Conservation (phyloP, 805 yeast species). For the Zygoascus ofunaensis region DNA sequence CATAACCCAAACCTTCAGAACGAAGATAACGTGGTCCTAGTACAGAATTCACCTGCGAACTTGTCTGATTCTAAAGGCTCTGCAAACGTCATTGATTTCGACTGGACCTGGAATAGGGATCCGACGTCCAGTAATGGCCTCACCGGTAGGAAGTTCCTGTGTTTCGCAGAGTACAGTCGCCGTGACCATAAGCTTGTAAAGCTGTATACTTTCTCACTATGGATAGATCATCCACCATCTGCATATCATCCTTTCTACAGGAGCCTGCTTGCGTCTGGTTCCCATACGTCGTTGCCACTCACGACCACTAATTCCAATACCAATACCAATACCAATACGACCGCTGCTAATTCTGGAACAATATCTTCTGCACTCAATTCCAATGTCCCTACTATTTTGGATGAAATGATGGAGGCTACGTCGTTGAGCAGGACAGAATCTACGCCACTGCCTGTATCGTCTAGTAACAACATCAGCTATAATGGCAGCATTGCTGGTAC, state of each 20-base stretch:
- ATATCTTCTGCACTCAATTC: no score
- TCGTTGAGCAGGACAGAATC: no score
- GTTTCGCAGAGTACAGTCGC: slow-evolving; percentile 34
- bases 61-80: slow-evolving; percentile 27
- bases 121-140: slow-evolving; percentile 6
- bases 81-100: slow-evolving; percentile 20
- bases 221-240: slow-evolving; percentile 22
- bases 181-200: slow-evolving; percentile 25
- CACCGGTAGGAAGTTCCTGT: slow-evolving; percentile 23
- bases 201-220: slow-evolving; percentile 27
- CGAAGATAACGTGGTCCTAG: slow-evolving; percentile 28
- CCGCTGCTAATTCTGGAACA: no score
- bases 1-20: slow-evolving; percentile 32
- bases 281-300: no score
- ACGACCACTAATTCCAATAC: no score
- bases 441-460: no score
- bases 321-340: no score
- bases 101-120: slow-evolving; percentile 1
- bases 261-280: no score
- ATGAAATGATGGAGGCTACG: neutral
- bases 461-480: no score
- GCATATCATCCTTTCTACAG: neutral
- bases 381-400: no score
- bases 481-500: no score
- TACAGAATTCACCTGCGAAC: neutral